Evolutionary conservation across 2,329 filamentous ascomycete species (phyloP).

Genomic region (Fusarium stilboides): DNA sequence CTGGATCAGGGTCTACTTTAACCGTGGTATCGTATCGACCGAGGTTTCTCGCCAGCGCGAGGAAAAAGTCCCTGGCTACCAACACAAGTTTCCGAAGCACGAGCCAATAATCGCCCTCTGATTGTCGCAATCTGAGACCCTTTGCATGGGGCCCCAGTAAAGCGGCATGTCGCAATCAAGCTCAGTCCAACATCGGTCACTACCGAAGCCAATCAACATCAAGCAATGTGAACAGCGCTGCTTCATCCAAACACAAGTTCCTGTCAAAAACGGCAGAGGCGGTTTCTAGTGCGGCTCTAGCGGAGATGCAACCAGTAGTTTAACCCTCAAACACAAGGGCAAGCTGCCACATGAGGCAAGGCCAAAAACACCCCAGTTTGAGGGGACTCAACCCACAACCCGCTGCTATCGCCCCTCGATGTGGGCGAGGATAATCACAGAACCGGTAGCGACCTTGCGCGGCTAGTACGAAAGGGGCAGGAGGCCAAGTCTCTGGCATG

Average conservation of each 20-base stretch:
- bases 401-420: conserved; percentile 17
- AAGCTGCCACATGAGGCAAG: not conserved
- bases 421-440: not conserved
- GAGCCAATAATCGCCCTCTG: conserved; percentile 11
- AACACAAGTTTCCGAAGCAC: not conserved
- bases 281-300: conserved; percentile 6
- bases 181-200: conserved; percentile 7
- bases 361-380: not conserved
- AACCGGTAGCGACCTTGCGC: not conserved
- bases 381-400: conserved; percentile 1
- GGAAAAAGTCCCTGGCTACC: conserved; percentile 7
- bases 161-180: conserved; percentile 29
- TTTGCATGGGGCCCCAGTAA: conserved; percentile 24
- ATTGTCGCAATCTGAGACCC: conserved; percentile 19
- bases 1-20: not conserved
- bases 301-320: not conserved
- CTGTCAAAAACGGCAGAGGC: not conserved
- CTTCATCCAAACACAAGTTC: conserved; percentile 20
- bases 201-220: not conserved
- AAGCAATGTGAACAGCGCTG: not conserved
- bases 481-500: conserved; percentile 3
- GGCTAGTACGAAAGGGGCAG: conserved; percentile 20
- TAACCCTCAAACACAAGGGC: not conserved
- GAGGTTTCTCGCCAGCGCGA: not conserved
- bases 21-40: not conserved